Evolutionary conservation across 805 yeast species (phyloP), one percentile per base, ranked within the genome.

Genomic region (Blastobotrys muscicola): DNA sequence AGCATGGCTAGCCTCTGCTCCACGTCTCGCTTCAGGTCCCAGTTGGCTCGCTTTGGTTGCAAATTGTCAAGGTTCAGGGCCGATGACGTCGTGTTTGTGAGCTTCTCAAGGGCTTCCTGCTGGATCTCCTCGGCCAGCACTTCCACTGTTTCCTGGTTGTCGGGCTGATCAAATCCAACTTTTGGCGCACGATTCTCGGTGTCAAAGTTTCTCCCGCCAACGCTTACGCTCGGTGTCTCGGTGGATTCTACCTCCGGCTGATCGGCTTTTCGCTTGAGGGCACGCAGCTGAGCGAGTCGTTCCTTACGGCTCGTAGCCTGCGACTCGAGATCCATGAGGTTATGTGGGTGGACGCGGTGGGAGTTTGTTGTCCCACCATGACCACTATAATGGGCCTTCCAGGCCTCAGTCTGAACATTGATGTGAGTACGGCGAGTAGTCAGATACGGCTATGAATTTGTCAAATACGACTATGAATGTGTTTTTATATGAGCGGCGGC

Each of bases 21-120:
- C 7, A 76, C 46, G 45, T 67, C 71, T 12, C 62, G 52, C 48
- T 58, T 66, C 56, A 68, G 52, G 56, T 63, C 72, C 57, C 61
- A 57, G 5, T 62, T 58, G 5, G 54, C 57, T 10, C 55, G 36
- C 29, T 57, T 53, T 4, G 63, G 61, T 36, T 55, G 58, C 15
- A 57, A 38, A 8, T 37, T 42, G 8, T 47, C 39, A 29, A 56
- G 36, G 13, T 57, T 54, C 9, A 58, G 45, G 14, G 33, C 37
- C 8, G 50, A 36, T 10, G 48, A 33, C 16, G 43, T 54, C 46
- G 31, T 43, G 38, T 38, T 44, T 15, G 38, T 41, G 46, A 47
- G 54, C 48, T 54, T 54, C 5, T 50, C 43, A 10, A 64, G 35
- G 0, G 62, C 51, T 33, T 58, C 52, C 11, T 57, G 51, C 41